phyloP scores from a whole-genome alignment of 805 yeast species.

The Yamadazyma scolyti region DNA sequence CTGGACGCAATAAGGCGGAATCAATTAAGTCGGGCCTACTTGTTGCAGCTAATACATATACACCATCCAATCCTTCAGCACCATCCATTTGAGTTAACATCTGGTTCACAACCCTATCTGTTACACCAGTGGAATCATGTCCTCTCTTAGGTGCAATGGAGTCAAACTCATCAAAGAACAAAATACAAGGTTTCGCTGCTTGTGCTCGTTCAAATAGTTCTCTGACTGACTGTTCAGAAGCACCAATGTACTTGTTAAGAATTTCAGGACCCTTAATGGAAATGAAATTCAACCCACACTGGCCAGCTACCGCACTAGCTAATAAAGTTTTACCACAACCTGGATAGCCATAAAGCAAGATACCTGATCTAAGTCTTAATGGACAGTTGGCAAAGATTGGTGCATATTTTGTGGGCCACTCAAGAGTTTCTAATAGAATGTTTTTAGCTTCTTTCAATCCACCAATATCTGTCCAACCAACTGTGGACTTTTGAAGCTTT shows the following conservation, averaged over 20 bases:
- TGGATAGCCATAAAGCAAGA: constrained; percentile 89
- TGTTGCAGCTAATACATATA: constrained; percentile 94
- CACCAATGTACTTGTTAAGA: constrained; percentile 92
- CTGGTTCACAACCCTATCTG: constrained; percentile 96
- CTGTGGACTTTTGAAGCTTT: constrained; percentile 71
- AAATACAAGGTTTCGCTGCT: constrained; percentile 88
- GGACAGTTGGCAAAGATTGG: constrained; percentile 93
- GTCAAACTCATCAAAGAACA: constrained; percentile 94
- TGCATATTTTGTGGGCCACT: constrained; percentile 96
- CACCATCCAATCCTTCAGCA: constrained; percentile 97
- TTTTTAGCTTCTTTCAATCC: constrained; percentile 77
- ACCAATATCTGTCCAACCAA: constrained; percentile 86
- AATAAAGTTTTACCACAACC: constrained; percentile 95
- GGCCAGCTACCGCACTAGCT: constrained; percentile 91
- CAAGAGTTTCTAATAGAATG: constrained; percentile 78
- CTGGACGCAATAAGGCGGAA: constrained; percentile 91
- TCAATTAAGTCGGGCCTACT: constrained; percentile 95
- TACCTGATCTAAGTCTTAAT: constrained; percentile 81
- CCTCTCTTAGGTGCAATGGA: constrained; percentile 98
- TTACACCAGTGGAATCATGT: constrained; percentile 96
- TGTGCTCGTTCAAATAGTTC: constrained; percentile 93
- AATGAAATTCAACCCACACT: constrained; percentile 90
- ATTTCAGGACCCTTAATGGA: constrained; percentile 96
- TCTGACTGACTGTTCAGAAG: constrained; percentile 91
- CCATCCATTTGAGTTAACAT: constrained; percentile 98